Conservation (phyloP, 352 stramenopile genomes). For the Globisporangium cystogenes region DNA sequence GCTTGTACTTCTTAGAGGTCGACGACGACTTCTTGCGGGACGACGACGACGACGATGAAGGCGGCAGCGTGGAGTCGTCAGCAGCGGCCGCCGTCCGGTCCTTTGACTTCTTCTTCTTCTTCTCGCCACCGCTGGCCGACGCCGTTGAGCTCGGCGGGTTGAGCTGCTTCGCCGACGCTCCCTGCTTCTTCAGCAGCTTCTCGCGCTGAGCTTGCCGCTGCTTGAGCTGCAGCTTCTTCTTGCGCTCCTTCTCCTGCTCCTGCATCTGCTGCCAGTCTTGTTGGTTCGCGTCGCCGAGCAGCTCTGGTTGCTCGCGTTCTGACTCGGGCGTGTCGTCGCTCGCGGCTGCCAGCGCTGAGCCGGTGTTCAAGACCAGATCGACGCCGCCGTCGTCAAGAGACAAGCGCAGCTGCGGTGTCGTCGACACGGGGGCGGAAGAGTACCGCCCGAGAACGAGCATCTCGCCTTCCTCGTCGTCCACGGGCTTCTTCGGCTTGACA, state of each 20-base stretch:
- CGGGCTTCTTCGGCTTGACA: constrained; percentile 1
- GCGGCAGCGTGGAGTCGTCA: neutral
- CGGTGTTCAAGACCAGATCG: neutral
- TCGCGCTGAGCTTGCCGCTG: constrained; percentile 75
- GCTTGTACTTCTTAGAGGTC: constrained; percentile 13
- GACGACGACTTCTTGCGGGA: constrained; percentile 20
- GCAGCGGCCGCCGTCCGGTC: neutral
- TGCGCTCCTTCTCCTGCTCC: constrained; percentile 63
- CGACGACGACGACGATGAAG: neutral
- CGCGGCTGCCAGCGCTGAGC: too few relatives aligned
- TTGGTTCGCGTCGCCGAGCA: constrained; percentile 28
- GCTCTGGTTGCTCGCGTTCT: neutral
- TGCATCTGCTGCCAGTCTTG: constrained; percentile 71
- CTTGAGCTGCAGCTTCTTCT: constrained; percentile 62
- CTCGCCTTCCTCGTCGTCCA: constrained; percentile 1
- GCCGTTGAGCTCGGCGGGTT: neutral
- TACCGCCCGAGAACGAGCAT: constrained; percentile 8
- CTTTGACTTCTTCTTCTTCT: constrained; percentile 35
- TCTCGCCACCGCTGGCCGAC: constrained; percentile 14
- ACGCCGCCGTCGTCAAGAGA: neutral
- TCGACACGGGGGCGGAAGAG: neutral
- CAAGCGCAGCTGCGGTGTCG: neutral
- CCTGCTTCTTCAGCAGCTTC: constrained; percentile 66
- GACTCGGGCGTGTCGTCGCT: neutral
- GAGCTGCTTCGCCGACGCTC: constrained; percentile 14